Evolutionary conservation across 257 asterid species (phyloP).

Genomic region (Solanum piurae): DNA sequence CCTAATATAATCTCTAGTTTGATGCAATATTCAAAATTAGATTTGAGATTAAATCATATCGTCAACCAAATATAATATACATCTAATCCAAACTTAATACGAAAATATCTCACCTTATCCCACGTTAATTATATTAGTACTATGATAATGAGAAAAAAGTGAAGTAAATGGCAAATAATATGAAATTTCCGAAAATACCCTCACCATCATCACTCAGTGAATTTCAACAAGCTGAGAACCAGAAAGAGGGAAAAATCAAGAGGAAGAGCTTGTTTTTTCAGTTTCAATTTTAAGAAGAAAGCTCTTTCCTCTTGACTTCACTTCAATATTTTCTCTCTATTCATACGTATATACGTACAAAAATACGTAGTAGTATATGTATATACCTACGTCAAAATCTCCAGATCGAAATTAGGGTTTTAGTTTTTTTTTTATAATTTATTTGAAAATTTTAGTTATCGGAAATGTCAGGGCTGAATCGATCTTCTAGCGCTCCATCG

Average conservation of each 20-base stretch:
- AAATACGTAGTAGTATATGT: neutral
- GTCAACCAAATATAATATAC: neutral
- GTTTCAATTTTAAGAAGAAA: neutral
- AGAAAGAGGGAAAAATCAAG: neutral
- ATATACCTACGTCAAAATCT: neutral
- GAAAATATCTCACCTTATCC: neutral
- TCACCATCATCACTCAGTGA: neutral
- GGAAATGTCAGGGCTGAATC: constrained; percentile 46
- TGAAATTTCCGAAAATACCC: neutral
- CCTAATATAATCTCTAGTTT: neutral
- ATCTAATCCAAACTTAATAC: neutral
- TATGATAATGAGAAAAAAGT: neutral
- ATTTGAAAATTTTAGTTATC: neutral
- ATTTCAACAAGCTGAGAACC: neutral
- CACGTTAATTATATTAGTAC: neutral
- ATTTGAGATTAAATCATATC: neutral
- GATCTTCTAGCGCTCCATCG: constrained; percentile 54
- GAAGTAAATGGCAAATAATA: neutral
- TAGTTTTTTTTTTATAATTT: neutral
- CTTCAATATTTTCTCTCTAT: neutral
- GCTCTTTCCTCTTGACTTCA: neutral
- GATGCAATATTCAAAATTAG: neutral
- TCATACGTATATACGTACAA: neutral
- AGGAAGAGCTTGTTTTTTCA: neutral
- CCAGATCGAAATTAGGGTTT: constrained; percentile 8